Conservation (phyloP, 805 yeast genomes). For the Clavispora carvajalis region DNA sequence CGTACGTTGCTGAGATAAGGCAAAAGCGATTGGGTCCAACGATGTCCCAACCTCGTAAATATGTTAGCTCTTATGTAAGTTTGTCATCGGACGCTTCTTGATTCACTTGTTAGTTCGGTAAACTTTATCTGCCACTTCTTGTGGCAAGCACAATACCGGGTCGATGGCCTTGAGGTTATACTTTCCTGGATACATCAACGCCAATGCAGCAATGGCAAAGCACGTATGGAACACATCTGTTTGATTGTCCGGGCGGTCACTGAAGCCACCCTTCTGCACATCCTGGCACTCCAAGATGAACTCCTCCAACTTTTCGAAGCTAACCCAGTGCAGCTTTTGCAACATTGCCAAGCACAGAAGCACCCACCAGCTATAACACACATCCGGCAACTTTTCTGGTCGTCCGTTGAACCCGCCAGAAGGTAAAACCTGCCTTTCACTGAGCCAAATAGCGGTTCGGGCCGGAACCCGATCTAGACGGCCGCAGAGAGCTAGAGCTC, state of each 20-base stretch:
- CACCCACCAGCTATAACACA: constrained; percentile 99
- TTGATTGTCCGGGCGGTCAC: constrained; percentile 87
- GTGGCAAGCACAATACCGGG: constrained; percentile 85
- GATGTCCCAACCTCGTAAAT: too few relatives aligned
- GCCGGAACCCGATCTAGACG: constrained; percentile 40
- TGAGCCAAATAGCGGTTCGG: constrained; percentile 74
- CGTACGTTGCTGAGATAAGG: too few relatives aligned
- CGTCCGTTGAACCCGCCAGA: constrained; percentile 95
- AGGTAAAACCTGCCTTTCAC: constrained; percentile 75
- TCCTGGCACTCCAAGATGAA: constrained; percentile 83
- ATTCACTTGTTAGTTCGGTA: background rate
- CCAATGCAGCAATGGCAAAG: constrained; percentile 85
- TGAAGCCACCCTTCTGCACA: constrained; percentile 73
- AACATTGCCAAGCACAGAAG: constrained; percentile 68
- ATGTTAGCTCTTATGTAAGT: too few relatives aligned
- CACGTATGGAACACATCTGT: constrained; percentile 91
- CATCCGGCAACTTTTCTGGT: constrained; percentile 93
- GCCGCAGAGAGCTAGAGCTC: constrained; percentile 50
- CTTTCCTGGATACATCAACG: constrained; percentile 59
- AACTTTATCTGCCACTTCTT: constrained; percentile 24
- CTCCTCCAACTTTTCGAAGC: constrained; percentile 49
- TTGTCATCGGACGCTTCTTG: too few relatives aligned
- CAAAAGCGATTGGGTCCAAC: too few relatives aligned
- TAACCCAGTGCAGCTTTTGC: constrained; percentile 71
- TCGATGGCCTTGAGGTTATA: constrained; percentile 57